A percentile compares a stretch with the other conserved stretches of the same genome.
phyloP scores from a whole-genome alignment of 257 asterid species.

The Ballota nigra region DNA sequence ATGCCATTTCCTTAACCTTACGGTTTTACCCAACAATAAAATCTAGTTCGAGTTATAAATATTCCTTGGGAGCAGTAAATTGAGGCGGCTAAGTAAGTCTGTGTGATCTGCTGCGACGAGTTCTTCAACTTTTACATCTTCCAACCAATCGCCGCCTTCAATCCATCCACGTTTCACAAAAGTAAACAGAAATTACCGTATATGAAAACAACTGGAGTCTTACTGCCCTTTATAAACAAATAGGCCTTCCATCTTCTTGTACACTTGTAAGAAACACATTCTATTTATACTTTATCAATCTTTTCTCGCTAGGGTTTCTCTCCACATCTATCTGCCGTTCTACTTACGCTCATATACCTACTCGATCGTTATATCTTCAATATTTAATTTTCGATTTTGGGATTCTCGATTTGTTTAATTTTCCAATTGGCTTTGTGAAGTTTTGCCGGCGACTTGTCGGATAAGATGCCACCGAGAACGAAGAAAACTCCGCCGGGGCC shows the following conservation, averaged over 20 bases:
- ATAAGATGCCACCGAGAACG: conserved; percentile 69
- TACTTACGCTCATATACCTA: background rate
- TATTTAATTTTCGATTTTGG: background rate
- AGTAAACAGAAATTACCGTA: background rate
- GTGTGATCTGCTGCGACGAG: conserved; percentile 6
- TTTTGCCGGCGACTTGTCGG: conserved; percentile 1
- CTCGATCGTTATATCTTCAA: background rate
- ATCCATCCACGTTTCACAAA: background rate
- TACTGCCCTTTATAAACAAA: background rate
- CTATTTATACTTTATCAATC: conserved; percentile 1
- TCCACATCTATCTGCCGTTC: background rate
- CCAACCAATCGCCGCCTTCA: background rate
- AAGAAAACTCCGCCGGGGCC: conserved; percentile 78
- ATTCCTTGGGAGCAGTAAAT: background rate
- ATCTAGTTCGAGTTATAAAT: no score
- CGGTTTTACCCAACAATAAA: no score
- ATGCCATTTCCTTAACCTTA: no score
- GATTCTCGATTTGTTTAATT: background rate
- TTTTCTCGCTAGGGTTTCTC: conserved; percentile 33
- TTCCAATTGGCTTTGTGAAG: background rate
- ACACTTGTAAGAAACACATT: background rate
- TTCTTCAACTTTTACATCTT: background rate
- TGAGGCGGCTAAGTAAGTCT: conserved; percentile 4
- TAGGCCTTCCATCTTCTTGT: background rate
- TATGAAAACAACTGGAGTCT: background rate